These are phyloP conservation scores for Alternaria viburni DNA, from an alignment of 2,329 filamentous ascomycete species.

Conservation along the genomic window DNA sequence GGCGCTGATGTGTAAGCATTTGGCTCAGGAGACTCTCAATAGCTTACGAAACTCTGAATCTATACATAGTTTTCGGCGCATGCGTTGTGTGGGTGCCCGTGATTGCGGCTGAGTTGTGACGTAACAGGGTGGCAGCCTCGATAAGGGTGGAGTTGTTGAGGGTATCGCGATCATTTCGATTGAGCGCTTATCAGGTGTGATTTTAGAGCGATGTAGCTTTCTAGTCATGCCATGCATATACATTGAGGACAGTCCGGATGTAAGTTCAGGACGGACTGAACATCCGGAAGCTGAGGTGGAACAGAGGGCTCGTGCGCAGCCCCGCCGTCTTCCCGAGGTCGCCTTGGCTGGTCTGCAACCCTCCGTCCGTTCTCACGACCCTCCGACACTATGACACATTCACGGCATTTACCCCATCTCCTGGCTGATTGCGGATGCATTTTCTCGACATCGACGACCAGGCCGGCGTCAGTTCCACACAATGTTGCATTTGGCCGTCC, in stretches of 20 bases:
- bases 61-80: neutral
- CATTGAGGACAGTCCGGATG: too few relatives aligned
- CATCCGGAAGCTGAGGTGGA: neutral
- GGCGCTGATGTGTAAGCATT: neutral
- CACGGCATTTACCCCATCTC: neutral
- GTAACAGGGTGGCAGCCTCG: neutral
- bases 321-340: neutral
- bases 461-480: neutral
- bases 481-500: neutral
- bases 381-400: neutral
- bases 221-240: too few relatives aligned
- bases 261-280: neutral
- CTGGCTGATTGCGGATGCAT: neutral
- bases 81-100: neutral
- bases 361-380: neutral
- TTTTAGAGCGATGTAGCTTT: too few relatives aligned
- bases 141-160: neutral
- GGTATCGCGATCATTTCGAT: neutral
- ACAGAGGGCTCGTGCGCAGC: neutral
- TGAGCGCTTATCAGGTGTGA: too few relatives aligned
- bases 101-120: neutral
- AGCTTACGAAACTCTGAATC: neutral
- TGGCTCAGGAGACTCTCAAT: neutral
- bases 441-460: neutral
- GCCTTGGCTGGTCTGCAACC: neutral